These are phyloP conservation scores for Novymonas esmeraldas DNA, from an alignment of 208 protist genomes.

Conservation along the genomic window DNA sequence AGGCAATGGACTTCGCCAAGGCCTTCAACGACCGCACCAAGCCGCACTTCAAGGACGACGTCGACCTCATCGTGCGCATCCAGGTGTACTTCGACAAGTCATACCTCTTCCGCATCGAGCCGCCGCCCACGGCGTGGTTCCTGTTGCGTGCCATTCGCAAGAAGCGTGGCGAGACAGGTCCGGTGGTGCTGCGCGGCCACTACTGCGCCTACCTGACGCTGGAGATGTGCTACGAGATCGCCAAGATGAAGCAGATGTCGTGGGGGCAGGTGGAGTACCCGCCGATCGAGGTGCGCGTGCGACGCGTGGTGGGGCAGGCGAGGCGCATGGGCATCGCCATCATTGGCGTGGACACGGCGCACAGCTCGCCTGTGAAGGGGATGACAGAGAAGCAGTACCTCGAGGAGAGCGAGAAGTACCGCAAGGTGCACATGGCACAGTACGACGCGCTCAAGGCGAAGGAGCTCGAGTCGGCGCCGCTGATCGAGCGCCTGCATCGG, in stretches of 20 bases:
- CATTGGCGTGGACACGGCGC: slow-evolving; percentile 84
- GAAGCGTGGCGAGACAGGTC: slow-evolving; percentile 83
- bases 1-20: slow-evolving; percentile 92
- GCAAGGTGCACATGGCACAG: slow-evolving; percentile 77
- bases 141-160: slow-evolving; percentile 76
- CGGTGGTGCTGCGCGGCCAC: slow-evolving; percentile 50
- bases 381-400: slow-evolving; percentile 81
- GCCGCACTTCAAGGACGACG: slow-evolving; percentile 86
- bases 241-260: slow-evolving; percentile 88
- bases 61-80: slow-evolving; percentile 89
- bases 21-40: slow-evolving; percentile 91
- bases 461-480: slow-evolving; percentile 67
- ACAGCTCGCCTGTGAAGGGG: slow-evolving; percentile 73
- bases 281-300: slow-evolving; percentile 86
- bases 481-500: slow-evolving; percentile 85
- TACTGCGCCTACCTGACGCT: slow-evolving; percentile 88
- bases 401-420: slow-evolving; percentile 69
- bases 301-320: slow-evolving; percentile 82
- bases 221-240: slow-evolving; percentile 92
- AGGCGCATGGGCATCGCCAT: slow-evolving; percentile 88
- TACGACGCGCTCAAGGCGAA: slow-evolving; percentile 68
- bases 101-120: slow-evolving; percentile 86
- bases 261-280: slow-evolving; percentile 79
- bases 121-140: slow-evolving; percentile 88
- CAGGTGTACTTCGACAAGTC: slow-evolving; percentile 94